Evolutionary conservation across 805 yeast genomes (phyloP).

Genomic region (Maudiozyma serrabonitensis): DNA sequence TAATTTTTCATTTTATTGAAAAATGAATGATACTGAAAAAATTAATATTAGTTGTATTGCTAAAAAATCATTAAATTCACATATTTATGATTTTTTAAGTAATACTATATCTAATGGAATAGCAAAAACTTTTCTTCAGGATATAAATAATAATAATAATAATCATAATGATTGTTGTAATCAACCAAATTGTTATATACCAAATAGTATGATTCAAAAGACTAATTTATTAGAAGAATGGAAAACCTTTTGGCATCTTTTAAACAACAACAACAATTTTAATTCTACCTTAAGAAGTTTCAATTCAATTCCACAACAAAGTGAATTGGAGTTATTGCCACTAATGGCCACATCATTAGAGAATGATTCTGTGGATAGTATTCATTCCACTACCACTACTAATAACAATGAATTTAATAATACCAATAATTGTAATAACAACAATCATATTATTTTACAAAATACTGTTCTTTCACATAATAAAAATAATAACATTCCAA

Average conservation of each 20-base stretch:
- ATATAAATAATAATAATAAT: constrained; percentile 34
- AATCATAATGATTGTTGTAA: too few species aligned
- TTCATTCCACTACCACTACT: too few species aligned
- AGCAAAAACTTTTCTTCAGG: constrained; percentile 63
- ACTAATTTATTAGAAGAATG: neutral
- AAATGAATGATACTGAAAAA: too few species aligned
- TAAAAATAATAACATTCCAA: too few species aligned
- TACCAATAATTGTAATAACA: too few species aligned
- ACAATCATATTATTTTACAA: too few species aligned
- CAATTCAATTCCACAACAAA: neutral
- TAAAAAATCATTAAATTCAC: constrained; percentile 42
- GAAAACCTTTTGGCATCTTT: neutral
- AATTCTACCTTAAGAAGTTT: neutral
- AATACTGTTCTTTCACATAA: too few species aligned
- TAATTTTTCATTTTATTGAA: too few species aligned
- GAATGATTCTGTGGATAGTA: too few species aligned
- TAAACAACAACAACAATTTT: neutral
- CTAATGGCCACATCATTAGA: neutral
- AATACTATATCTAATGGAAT: constrained; percentile 65
- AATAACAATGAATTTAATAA: too few species aligned
- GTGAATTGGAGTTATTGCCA: neutral
- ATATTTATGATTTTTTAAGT: constrained; percentile 73
- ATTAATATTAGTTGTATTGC: too few species aligned
- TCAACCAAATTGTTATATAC: too few species aligned
- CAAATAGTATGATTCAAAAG: neutral